phyloP scores from a whole-genome alignment of 2,329 filamentous ascomycete species.

The Aspergillus uvarum region DNA sequence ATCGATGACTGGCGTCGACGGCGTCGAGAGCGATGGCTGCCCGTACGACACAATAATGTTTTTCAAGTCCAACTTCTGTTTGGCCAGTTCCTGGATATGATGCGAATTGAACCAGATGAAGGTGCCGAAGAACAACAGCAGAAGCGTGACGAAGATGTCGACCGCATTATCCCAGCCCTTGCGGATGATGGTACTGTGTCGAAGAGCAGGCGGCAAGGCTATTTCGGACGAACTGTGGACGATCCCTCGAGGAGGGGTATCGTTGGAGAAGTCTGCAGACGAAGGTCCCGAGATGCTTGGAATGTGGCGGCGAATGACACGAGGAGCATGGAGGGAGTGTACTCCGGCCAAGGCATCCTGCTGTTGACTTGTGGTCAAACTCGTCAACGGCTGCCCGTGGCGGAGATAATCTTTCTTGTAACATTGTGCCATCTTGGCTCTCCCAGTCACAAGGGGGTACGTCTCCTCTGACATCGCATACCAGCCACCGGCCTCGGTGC shows the following conservation, averaged over 20 bases:
- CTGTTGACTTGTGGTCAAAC: constrained; percentile 48
- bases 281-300: constrained; percentile 47
- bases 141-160: constrained; percentile 45
- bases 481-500: constrained; percentile 83
- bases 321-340: constrained; percentile 59
- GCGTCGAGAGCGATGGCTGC: constrained; percentile 38
- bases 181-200: constrained; percentile 46
- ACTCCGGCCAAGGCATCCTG: constrained; percentile 68
- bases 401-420: constrained; percentile 54
- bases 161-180: constrained; percentile 48
- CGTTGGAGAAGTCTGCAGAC: constrained; percentile 35
- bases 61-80: constrained; percentile 47
- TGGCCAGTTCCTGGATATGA: constrained; percentile 41
- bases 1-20: constrained; percentile 38
- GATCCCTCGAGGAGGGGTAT: constrained; percentile 37
- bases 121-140: constrained; percentile 41
- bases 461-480: constrained; percentile 85
- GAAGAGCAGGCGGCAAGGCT: constrained; percentile 40
- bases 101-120: constrained; percentile 47
- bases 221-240: constrained; percentile 37
- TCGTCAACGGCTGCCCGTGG: constrained; percentile 39
- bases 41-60: constrained; percentile 45
- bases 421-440: constrained; percentile 57
- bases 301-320: constrained; percentile 39
- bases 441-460: constrained; percentile 81